Evolutionary conservation across 306 rosid genomes (phyloP).

Genomic region (Hippophae tibetana): DNA sequence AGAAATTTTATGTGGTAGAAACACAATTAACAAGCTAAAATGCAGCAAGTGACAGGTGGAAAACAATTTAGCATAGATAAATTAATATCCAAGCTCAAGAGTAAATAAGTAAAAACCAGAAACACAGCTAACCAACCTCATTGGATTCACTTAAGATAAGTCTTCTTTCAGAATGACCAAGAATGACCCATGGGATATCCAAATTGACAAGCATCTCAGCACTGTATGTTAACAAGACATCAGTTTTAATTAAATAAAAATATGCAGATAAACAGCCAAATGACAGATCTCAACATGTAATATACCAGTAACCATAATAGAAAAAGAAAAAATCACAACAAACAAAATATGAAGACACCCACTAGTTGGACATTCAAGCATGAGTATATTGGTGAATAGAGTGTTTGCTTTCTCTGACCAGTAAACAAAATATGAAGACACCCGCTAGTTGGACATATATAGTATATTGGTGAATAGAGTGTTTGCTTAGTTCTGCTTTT

Average conservation of each 20-base stretch:
- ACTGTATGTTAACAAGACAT: conserved; percentile 19
- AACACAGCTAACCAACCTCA: conserved; percentile 35
- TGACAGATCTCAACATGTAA: not conserved
- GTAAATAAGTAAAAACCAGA: not conserved
- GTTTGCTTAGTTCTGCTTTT: too few species aligned
- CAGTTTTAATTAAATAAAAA: not conserved
- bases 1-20: not conserved
- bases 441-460: too few species aligned
- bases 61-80: too few species aligned
- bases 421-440: too few species aligned
- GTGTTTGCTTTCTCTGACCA: too few species aligned
- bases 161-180: conserved; percentile 80
- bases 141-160: conserved; percentile 53
- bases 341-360: too few species aligned
- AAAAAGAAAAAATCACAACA: too few species aligned
- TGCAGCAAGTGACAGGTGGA: not conserved
- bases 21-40: not conserved
- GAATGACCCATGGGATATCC: conserved; percentile 68
- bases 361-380: too few species aligned
- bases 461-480: too few species aligned
- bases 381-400: too few species aligned
- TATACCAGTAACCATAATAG: not conserved
- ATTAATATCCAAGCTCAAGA: not conserved
- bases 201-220: conserved; percentile 80
- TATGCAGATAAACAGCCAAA: not conserved